Conservation (phyloP, 2,329 filamentous ascomycete genomes). For the Pleurostoma richardsiae region DNA sequence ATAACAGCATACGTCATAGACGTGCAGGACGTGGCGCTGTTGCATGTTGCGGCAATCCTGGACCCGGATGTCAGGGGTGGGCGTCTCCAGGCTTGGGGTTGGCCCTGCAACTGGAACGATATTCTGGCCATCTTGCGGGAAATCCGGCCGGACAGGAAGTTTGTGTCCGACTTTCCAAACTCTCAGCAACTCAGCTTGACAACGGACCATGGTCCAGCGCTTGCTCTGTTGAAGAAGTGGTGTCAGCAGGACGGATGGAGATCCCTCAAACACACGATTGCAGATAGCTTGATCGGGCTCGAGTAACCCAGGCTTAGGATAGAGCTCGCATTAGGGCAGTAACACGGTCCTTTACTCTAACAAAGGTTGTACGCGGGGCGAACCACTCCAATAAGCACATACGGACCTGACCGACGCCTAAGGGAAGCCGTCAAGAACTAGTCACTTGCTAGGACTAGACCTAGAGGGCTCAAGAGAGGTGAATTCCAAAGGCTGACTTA, state of each 20-base stretch:
- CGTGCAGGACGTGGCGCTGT: conserved; percentile 18
- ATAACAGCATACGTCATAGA: conserved; percentile 13
- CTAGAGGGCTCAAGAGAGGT: too few relatives aligned
- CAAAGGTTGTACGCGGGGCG: too few relatives aligned
- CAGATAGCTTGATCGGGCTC: not conserved
- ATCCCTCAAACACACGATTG: conserved; percentile 7
- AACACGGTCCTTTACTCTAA: too few relatives aligned
- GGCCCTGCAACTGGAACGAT: conserved; percentile 17
- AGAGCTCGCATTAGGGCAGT: too few relatives aligned
- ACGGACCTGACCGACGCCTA: too few relatives aligned
- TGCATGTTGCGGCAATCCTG: conserved; percentile 21
- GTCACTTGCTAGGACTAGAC: too few relatives aligned
- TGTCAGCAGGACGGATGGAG: conserved; percentile 11
- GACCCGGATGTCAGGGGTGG: conserved; percentile 16
- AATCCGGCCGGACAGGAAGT: conserved; percentile 13
- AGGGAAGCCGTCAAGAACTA: too few relatives aligned
- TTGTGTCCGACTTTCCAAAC: conserved; percentile 18
- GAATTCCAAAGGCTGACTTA: too few relatives aligned
- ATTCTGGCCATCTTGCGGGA: conserved; percentile 16
- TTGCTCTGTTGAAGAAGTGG: conserved; percentile 11
- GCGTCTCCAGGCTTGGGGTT: conserved; percentile 19
- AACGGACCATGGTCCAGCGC: conserved; percentile 11
- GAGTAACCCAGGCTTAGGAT: conserved; percentile 10
- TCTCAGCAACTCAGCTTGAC: conserved; percentile 10
- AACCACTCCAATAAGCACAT: too few relatives aligned